These are phyloP conservation scores for Pulveroboletus ravenelii DNA, from an alignment of 768 basidiomycete genomes.

Conservation along the genomic window DNA sequence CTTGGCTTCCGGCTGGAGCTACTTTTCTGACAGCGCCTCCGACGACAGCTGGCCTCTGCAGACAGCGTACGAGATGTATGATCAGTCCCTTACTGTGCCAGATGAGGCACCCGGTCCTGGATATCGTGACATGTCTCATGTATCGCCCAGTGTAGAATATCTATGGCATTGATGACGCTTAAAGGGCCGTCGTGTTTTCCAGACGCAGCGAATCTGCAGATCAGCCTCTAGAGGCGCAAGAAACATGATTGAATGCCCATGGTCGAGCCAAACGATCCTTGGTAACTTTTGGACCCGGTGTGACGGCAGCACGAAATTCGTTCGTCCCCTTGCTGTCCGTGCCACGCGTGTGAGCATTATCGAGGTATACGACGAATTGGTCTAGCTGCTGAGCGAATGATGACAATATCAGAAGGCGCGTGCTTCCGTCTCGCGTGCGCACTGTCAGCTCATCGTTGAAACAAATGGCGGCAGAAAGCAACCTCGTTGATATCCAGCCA, in stretches of 20 bases:
- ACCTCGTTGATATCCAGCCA: slow-evolving; percentile 16
- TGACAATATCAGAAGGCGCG: not conserved
- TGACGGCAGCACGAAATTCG: slow-evolving; percentile 18
- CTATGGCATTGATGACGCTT: slow-evolving; percentile 14
- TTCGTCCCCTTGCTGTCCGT: slow-evolving; percentile 47
- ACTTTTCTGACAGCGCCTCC: slow-evolving; percentile 15
- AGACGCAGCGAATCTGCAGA: slow-evolving; percentile 26
- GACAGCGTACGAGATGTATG: no score
- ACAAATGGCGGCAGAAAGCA: slow-evolving; percentile 40
- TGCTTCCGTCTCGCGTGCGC: not conserved
- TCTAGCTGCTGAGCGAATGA: slow-evolving; percentile 29
- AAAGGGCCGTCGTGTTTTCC: no score
- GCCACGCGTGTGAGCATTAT: slow-evolving; percentile 46
- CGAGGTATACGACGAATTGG: slow-evolving; percentile 45
- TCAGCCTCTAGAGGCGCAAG: slow-evolving; percentile 39
- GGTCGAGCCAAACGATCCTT: slow-evolving; percentile 41
- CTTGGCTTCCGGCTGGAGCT: slow-evolving; percentile 39
- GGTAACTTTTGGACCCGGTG: slow-evolving; percentile 43
- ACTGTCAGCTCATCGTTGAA: slow-evolving; percentile 19
- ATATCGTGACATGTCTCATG: slow-evolving; percentile 26
- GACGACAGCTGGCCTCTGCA: no score
- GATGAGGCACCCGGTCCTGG: no score
- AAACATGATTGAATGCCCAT: slow-evolving; percentile 43
- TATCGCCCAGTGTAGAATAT: slow-evolving; percentile 46
- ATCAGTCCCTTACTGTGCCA: no score